Base-by-base conservation (phyloP, 2,329 filamentous ascomycete species). In the Penicillium polonicum region DNA sequence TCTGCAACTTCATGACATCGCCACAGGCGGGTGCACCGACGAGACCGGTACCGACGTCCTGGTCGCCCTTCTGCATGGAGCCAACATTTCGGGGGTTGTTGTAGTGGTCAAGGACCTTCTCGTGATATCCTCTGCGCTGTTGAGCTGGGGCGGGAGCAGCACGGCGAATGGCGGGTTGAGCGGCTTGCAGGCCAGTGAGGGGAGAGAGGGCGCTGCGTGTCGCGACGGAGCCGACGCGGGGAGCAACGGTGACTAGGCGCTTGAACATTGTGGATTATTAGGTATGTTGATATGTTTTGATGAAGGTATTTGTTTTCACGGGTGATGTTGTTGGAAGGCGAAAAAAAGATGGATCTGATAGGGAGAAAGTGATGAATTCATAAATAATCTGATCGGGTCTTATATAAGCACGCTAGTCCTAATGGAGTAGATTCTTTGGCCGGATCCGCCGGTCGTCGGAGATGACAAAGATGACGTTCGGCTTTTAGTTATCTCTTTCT, bases 1-100 rank as follows among this genome's bases (percentile, higher is more conserved):
- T 96, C 80, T 95, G 90, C 35, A 96, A 83, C 78, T 94, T 94
- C 89, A 96, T 95, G 60, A 96, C 91, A 75, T 96, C 91, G 76
- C 91, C 91, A 72, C 90, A 93, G 33, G 91, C 91, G 49, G 91
- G 91, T n/a, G 91, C 91, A 66, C 90, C 87, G 64, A 97, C 92
- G 53, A 97, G 88, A 43, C 92, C 92, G 19, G 92, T 96, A 65
- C 92, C 92, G 61, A 97, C 92, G 64, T 94, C 89, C 55, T 78
- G 75, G 65, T 94, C 91, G 62, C 85, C 85, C 82, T 95, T 95
- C 75, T 82, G 77, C 85, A 92, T 88, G 58, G 85, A 88, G 29
- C 89, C 89, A 59, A 91, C 89, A 79, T 92, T 92, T 64, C 89
- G 85, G 29, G 89, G 89, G 67, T 84, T 83, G 75, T 85, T 89